Evolutionary conservation across 2,329 filamentous ascomycete genomes (phyloP), one percentile per base, ranked within the genome.

Genomic region (Nannizziopsis arthrosporioides): DNA sequence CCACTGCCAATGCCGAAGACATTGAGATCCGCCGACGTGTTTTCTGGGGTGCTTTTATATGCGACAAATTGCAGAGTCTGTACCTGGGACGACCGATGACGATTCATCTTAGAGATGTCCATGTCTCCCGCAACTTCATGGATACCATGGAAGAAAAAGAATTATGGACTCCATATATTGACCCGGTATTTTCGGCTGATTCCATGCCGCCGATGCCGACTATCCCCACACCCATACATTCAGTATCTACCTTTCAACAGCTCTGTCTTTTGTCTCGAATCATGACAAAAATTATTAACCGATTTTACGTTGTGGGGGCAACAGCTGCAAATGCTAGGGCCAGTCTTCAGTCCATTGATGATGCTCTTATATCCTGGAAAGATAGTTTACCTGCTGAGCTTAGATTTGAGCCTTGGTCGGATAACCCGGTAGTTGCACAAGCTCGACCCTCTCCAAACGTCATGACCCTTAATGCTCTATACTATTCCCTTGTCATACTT

Each of bases 41-140:
- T 0, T 64, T 66, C 39, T 64, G 61, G 63, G 60, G 61, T 2
- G 60, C 61, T 1, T 65, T 59, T 52, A 59, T 64, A 0, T 57
- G 57, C 3, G 75, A 76, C 51, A 78, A 77, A 53, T 68, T 77
- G 6, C 74, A 78, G 51, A 72, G 68, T 11, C 56, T 78, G 0
- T 78, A 77, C 42, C 73, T 75, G 53, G 75, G 75, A 0, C 69
- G 74, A 0, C 76, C 73, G 0, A 68, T 68, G 0, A 70, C 55
- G 7, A 59, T 64, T 22, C 52, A 55, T 22, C 48, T 62, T 2
- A 51, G 54, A 8, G 59, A 62, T 41, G 54, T 54, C 10, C 56
- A 58, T 42, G 59, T 63, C 5, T 61, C 59, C 11, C 57, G 53
- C 32, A 56, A 59, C 19, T 60, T 63, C 17, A 54, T 61, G 50